Percentiles rank a stretch among this genome's conserved stretches.
Evolutionary conservation across 148 eudicot genomes (phyloP).

Genomic region (Chenopodium quinoa): DNA sequence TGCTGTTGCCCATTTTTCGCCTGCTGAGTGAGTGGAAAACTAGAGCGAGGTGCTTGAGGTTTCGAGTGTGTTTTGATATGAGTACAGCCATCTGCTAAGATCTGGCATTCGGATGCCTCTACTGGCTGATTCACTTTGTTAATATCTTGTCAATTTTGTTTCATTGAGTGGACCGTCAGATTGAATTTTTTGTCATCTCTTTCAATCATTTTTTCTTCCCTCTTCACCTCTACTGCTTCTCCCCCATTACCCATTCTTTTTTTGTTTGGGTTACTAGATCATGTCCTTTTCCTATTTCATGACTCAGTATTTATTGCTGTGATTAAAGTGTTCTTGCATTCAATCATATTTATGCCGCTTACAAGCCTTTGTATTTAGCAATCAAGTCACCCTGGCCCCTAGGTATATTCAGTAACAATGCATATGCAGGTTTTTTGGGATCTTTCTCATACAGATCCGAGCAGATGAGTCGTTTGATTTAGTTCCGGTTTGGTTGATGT

Average conservation of each 20-base stretch:
- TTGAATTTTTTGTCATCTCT: slow-evolving; percentile 10
- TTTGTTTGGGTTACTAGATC: not conserved
- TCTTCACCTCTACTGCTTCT: not conserved
- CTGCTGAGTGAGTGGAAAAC: slow-evolving; percentile 22
- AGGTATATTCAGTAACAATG: too few species aligned
- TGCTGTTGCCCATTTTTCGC: slow-evolving; percentile 25
- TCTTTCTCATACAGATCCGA: too few species aligned
- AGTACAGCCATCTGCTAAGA: not conserved
- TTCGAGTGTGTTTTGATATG: not conserved
- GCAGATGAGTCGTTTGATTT: not conserved
- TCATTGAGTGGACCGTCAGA: slow-evolving; percentile 23
- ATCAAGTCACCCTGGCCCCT: too few species aligned
- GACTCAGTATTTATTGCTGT: slow-evolving; percentile 18
- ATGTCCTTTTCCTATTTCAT: not conserved
- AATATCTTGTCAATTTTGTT: slow-evolving; percentile 53
- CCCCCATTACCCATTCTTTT: not conserved
- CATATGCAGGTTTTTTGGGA: not conserved
- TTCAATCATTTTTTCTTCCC: not conserved
- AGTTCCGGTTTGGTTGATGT: not conserved
- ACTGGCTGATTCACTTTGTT: slow-evolving; percentile 31
- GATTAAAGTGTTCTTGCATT: slow-evolving; percentile 12
- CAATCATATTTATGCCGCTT: not conserved
- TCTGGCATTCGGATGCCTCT: slow-evolving; percentile 22
- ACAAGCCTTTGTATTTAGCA: not conserved
- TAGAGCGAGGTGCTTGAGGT: slow-evolving; percentile 9